Percentiles rank a stretch among this genome's conserved stretches.
Evolutionary conservation across 2,329 filamentous ascomycete species (phyloP).

Genomic region (Elsinoe perseae): DNA sequence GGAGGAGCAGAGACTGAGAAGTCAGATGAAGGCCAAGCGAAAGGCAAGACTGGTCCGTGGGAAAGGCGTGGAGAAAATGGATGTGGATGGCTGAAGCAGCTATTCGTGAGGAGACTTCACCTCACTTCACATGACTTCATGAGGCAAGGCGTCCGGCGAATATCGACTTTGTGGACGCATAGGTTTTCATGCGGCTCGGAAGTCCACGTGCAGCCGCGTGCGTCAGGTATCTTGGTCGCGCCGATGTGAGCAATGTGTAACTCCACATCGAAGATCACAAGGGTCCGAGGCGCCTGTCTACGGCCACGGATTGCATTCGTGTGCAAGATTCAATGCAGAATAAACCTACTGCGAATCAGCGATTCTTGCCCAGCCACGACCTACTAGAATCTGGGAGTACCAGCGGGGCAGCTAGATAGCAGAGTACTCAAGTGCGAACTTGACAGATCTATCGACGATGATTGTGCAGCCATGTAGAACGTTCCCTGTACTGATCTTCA

Average conservation of each 20-base stretch:
- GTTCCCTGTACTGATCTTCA: constrained; percentile 6
- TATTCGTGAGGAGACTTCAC: not conserved
- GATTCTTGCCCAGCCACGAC: too few species aligned
- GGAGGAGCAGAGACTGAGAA: constrained; percentile 27
- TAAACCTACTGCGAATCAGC: too few species aligned
- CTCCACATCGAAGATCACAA: not conserved
- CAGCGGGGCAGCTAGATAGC: too few species aligned
- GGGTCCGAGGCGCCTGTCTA: not conserved
- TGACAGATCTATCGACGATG: not conserved
- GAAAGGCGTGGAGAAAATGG: constrained; percentile 37
- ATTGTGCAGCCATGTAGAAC: not conserved
- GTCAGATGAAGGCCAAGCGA: constrained; percentile 38
- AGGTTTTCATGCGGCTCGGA: not conserved
- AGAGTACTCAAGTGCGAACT: not conserved
- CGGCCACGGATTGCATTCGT: too few species aligned
- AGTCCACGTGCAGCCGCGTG: not conserved
- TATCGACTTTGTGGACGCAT: not conserved
- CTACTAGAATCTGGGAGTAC: too few species aligned
- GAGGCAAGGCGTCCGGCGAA: constrained; percentile 12
- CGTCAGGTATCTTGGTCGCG: not conserved
- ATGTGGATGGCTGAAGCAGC: constrained; percentile 29
- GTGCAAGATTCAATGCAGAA: too few species aligned
- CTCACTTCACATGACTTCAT: constrained; percentile 7
- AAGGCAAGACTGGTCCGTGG: constrained; percentile 41
- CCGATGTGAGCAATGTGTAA: not conserved